A percentile compares a stretch with the other conserved stretches of the same genome.
phyloP scores from a whole-genome alignment of 345 rosid species.

The Nephelium lappaceum region DNA sequence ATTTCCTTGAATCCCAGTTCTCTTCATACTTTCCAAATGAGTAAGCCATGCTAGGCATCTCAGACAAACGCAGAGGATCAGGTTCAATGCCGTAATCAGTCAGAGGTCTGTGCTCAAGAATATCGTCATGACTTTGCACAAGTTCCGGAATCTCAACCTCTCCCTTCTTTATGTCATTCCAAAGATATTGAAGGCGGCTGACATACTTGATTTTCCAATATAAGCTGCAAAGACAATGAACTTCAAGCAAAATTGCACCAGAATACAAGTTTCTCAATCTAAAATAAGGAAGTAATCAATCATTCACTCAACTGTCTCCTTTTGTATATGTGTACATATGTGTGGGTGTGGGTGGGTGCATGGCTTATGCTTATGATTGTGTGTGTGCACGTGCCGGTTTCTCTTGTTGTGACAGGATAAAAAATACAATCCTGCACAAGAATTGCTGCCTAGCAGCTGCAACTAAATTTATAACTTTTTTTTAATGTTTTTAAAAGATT shows the following conservation, averaged over 20 bases:
- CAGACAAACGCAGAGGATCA: conserved; percentile 64
- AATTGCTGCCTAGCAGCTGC: neutral
- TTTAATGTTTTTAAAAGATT: no score
- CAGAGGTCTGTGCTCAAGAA: conserved; percentile 88
- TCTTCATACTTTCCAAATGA: conserved; percentile 66
- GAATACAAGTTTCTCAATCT: conserved; percentile 6
- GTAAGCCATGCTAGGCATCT: conserved; percentile 53
- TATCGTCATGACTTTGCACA: conserved; percentile 68
- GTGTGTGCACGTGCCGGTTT: neutral
- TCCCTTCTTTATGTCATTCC: conserved; percentile 81
- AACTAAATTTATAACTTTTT: no score
- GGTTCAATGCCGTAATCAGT: conserved; percentile 97
- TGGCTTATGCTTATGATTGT: no score
- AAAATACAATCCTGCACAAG: neutral
- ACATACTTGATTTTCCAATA: conserved; percentile 93
- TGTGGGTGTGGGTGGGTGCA: neutral
- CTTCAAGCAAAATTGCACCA: neutral
- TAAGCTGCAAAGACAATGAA: conserved; percentile 43
- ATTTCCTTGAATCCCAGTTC: conserved; percentile 66
- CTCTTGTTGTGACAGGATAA: neutral
- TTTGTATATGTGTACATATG: neutral
- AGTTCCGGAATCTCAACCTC: conserved; percentile 89
- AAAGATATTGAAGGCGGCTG: conserved; percentile 85
- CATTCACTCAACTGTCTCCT: neutral
- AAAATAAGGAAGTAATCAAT: neutral